Conservation (phyloP, 805 yeast species). For the Candida morakotiae region DNA sequence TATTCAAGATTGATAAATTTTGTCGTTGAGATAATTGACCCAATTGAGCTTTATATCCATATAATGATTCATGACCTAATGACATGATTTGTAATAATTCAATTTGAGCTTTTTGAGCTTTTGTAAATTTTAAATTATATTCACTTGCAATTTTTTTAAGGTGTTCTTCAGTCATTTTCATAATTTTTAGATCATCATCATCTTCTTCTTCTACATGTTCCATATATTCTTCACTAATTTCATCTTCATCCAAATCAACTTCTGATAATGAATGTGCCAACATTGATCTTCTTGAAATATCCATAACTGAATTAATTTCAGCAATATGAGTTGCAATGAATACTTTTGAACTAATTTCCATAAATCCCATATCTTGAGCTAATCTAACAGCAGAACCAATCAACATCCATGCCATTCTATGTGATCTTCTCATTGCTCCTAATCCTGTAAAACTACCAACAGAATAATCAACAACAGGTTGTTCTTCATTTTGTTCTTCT, state of each 20-base stretch:
- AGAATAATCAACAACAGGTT: conserved; percentile 7
- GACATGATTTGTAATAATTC: conserved; percentile 77
- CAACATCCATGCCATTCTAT: conserved; percentile 91
- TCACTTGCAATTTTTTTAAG: conserved; percentile 21
- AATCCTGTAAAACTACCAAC: conserved; percentile 61
- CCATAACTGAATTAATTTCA: conserved; percentile 79
- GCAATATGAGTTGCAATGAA: conserved; percentile 81
- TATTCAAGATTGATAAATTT: conserved; percentile 64
- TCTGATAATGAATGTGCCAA: conserved; percentile 69
- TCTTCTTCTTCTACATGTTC: conserved; percentile 20
- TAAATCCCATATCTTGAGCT: conserved; percentile 81
- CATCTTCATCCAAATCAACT: conserved; percentile 50
- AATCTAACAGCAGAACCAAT: conserved; percentile 82
- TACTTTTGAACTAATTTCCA: conserved; percentile 68
- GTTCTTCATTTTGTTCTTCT: conserved; percentile 31
- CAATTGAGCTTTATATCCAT: conserved; percentile 58
- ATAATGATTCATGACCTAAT: conserved; percentile 78
- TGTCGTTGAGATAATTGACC: conserved; percentile 54
- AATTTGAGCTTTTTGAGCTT: conserved; percentile 68
- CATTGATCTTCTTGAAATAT: conserved; percentile 76
- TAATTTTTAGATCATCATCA: conserved; percentile 27
- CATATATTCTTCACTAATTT: conserved; percentile 30
- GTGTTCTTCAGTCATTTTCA: conserved; percentile 32
- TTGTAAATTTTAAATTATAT: conserved; percentile 48
- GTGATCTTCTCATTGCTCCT: conserved; percentile 81